Evolutionary conservation across 768 basidiomycete species (phyloP), one percentile per base, ranked within the genome.

Genomic region (Suillus clintonianus): DNA sequence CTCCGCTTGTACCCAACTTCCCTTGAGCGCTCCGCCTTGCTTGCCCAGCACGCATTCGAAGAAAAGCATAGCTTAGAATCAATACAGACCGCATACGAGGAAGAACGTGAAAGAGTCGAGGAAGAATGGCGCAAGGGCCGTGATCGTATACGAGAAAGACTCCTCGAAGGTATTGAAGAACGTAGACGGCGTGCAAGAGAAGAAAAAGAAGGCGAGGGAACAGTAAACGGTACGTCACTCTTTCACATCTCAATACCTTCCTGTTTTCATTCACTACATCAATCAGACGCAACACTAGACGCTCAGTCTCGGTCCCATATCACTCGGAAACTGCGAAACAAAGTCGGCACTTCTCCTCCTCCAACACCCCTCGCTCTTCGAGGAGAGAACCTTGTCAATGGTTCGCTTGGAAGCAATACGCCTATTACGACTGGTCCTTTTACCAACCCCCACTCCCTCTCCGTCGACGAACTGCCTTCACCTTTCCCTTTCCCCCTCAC

Each of bases 131-230:
- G 82, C 66, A 83, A 85, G 50, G 92, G 93, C 4, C 81, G 89
- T 53, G 91, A 91, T 48, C 80, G 88, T 34, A 88, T 94, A 19
- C 80, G 90, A 9, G 91, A 94, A 69, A 82, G 92, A 17, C 79
- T 95, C 36, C 74, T 94, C 17, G 93, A 94, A 69, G 91, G 93
- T 34, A 90, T 95, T 67, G 92, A 94, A 73, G 93, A 95, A 71
- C 82, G 92, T 36, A 76, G 92, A 61, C 81, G 87, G 67, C 79
- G 90, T 64, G 93, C 93, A 34, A 80, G 93, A 59, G 93, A 95
- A 65, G 93, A 95, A 79, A 94, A 94, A 72, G 93, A 94, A 64
- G 91, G 92, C 65, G 93, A 95, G 68, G 92, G 90, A n/a, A 88
- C 86, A 17, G 82, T 85, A 47, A 88, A 87, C 60, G 89, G 86